phyloP scores from a whole-genome alignment of 2,329 filamentous ascomycete genomes.

The Curvularia eragrostidis region DNA sequence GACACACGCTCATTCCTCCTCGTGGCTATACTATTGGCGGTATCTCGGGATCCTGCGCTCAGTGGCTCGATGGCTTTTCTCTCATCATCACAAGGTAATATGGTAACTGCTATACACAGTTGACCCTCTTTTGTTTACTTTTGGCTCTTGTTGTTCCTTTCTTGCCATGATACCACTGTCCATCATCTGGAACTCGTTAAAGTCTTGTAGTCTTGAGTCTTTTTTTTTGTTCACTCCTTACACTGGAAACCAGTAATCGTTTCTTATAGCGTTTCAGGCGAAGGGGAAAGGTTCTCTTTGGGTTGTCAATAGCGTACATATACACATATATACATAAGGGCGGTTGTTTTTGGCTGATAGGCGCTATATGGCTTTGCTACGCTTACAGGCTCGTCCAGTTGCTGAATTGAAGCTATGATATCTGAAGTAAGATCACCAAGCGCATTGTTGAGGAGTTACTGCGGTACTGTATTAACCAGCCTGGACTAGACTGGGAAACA shows the following conservation, averaged over 20 bases:
- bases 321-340: not conserved
- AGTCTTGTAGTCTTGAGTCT: not conserved
- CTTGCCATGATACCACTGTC: constrained; percentile 17
- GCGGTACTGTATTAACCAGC: no score
- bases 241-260: not conserved
- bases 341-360: not conserved
- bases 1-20: constrained; percentile 87
- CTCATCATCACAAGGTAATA: constrained; percentile 75
- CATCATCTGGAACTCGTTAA: constrained; percentile 8
- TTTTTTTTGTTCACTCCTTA: not conserved
- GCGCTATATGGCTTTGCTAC: not conserved
- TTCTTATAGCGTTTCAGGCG: not conserved
- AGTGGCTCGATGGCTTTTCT: constrained; percentile 86
- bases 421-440: no score
- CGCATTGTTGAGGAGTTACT: no score
- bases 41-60: constrained; percentile 78
- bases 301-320: not conserved
- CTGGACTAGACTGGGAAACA: not conserved
- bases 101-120: not conserved
- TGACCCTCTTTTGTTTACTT: not conserved
- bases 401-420: no score
- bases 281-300: not conserved
- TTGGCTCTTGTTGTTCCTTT: not conserved
- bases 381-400: no score
- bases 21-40: constrained; percentile 88